These are phyloP conservation scores for Paraglomus occultum DNA, from an alignment of 192 early-diverging fungal species.

Conservation along the genomic window DNA sequence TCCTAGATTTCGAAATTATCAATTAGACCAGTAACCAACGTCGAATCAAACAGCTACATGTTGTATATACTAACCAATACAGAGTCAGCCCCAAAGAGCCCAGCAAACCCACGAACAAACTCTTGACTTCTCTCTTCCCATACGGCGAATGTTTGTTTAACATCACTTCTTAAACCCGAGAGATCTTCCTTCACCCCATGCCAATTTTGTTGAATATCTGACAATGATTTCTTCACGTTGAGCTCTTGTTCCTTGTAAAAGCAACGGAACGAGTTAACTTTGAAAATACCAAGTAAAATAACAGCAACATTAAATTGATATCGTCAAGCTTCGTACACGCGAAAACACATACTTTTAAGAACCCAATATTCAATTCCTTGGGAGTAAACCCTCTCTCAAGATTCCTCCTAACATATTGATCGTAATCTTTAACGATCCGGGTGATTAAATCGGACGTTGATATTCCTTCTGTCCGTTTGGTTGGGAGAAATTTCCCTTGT, in stretches of 20 bases:
- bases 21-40: too few species aligned
- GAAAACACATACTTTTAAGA: slow-evolving; percentile 59
- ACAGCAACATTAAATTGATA: neutral
- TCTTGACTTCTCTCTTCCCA: slow-evolving; percentile 80
- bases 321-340: too few species aligned
- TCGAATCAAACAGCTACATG: too few species aligned
- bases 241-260: slow-evolving; percentile 63
- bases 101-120: slow-evolving; percentile 66
- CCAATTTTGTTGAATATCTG: slow-evolving; percentile 66
- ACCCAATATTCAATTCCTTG: slow-evolving; percentile 79
- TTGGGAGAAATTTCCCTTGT: slow-evolving; percentile 63
- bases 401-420: slow-evolving; percentile 79
- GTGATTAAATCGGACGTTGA: slow-evolving; percentile 83
- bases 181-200: slow-evolving; percentile 64
- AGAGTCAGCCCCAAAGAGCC: slow-evolving; percentile 63
- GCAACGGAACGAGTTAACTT: neutral
- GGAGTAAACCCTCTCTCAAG: slow-evolving; percentile 80
- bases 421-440: slow-evolving; percentile 81
- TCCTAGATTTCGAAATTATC: too few species aligned
- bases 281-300: neutral
- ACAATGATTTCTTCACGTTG: slow-evolving; percentile 71
- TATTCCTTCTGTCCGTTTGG: slow-evolving; percentile 76
- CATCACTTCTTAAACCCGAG: slow-evolving; percentile 60
- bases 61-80: slow-evolving; percentile 37
- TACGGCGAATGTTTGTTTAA: slow-evolving; percentile 58